Conservation (phyloP, 176 grass and related monocot genomes). For the Leersia perrieri region DNA sequence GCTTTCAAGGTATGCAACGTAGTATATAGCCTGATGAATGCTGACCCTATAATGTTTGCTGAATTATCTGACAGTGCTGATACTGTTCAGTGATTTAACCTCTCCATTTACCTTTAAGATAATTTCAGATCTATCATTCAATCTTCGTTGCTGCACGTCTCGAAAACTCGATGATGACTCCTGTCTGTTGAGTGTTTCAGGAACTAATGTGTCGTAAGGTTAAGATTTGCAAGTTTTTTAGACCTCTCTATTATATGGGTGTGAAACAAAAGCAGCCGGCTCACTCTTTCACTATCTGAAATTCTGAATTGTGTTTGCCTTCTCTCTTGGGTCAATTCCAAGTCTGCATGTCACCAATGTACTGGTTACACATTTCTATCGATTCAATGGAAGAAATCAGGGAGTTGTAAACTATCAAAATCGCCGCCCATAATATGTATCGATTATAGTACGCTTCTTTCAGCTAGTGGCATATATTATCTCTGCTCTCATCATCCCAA, state of each 20-base stretch:
- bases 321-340: not conserved
- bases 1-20: slow-evolving; percentile 3
- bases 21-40: not conserved
- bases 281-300: not conserved
- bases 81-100: not conserved
- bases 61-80: not conserved
- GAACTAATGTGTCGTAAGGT: not conserved
- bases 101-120: not conserved
- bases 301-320: not conserved
- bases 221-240: not conserved
- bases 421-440: not conserved
- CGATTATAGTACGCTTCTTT: not conserved
- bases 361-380: not conserved
- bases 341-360: not conserved
- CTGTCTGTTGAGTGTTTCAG: not conserved
- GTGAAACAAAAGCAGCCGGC: not conserved
- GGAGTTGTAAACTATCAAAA: not conserved
- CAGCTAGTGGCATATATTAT: not conserved
- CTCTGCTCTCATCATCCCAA: not conserved
- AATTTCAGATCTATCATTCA: not conserved
- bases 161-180: not conserved
- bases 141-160: not conserved
- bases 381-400: not conserved
- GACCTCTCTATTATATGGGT: not conserved
- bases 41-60: not conserved